phyloP scores from a whole-genome alignment of 495 filamentous ascomycete genomes.

The Alectoria sarmentosa region DNA sequence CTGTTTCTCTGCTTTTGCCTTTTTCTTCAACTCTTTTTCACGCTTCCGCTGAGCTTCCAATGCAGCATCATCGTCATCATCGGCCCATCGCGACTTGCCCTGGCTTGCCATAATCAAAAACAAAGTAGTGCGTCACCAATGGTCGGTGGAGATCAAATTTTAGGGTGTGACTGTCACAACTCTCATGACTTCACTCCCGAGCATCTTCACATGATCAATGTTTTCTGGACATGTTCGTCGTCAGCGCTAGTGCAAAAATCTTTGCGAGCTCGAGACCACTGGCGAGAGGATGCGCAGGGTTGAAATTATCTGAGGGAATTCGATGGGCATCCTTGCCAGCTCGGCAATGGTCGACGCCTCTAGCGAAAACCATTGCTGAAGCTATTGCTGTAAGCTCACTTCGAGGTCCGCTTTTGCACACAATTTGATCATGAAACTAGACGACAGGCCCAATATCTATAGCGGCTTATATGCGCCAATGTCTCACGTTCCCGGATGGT shows the following conservation, averaged over 20 bases:
- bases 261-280: constrained; percentile 3
- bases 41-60: constrained; percentile 64
- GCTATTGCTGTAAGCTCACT: constrained; percentile 66
- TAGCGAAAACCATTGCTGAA: constrained; percentile 75
- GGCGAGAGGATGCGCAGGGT: background rate
- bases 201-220: background rate
- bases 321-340: constrained; percentile 23
- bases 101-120: constrained; percentile 51
- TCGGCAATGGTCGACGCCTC: constrained; percentile 74
- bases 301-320: background rate
- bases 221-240: constrained; percentile 7
- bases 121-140: constrained; percentile 2
- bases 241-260: background rate
- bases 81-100: constrained; percentile 78
- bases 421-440: constrained; percentile 32
- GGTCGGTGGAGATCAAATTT: constrained; percentile 8
- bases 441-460: constrained; percentile 85
- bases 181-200: background rate
- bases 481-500: constrained; percentile 80
- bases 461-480: constrained; percentile 96
- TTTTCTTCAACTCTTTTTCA: constrained; percentile 87
- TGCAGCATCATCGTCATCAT: constrained; percentile 68
- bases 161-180: background rate
- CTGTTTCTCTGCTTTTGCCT: constrained; percentile 77
- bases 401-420: background rate